Evolutionary conservation across 257 asterid species (phyloP).

Genomic region (Nicotiana undulata): DNA sequence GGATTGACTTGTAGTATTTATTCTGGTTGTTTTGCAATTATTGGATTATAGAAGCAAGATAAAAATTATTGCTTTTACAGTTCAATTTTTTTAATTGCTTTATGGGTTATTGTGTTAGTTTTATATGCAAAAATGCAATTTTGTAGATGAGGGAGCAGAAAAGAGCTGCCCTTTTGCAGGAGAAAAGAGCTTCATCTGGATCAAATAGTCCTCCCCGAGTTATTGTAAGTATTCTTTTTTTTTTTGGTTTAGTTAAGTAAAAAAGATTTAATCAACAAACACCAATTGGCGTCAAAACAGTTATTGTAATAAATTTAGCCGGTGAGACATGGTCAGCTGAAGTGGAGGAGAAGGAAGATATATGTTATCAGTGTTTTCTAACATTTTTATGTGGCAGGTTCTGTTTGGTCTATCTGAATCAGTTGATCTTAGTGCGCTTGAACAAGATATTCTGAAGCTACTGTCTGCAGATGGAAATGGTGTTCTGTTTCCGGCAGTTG

Average conservation of each 20-base stretch:
- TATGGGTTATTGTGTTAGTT: neutral
- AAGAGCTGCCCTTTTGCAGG: slow-evolving; percentile 61
- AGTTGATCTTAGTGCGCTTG: slow-evolving; percentile 61
- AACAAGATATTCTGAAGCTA: slow-evolving; percentile 57
- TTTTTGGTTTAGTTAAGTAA: neutral
- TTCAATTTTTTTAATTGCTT: neutral
- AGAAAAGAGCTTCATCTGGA: slow-evolving; percentile 75
- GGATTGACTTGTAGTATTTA: neutral
- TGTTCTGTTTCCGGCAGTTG: slow-evolving; percentile 49
- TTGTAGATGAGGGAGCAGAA: slow-evolving; percentile 77
- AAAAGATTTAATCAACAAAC: neutral
- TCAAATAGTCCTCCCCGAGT: slow-evolving; percentile 79
- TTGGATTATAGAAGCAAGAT: neutral
- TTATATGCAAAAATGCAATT: neutral
- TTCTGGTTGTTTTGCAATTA: too few relatives aligned
- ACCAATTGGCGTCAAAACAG: neutral
- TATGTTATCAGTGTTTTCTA: neutral
- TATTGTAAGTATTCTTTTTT: slow-evolving; percentile 42
- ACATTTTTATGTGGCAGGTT: slow-evolving; percentile 34
- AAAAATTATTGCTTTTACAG: neutral
- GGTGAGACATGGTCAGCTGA: neutral
- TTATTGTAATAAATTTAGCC: neutral
- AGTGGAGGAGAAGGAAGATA: neutral
- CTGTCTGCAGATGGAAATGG: slow-evolving; percentile 44
- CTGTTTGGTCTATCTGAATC: slow-evolving; percentile 76